Evolutionary conservation across 805 yeast genomes (phyloP), one percentile per base, ranked within the genome.

Genomic region (Nakazawaea wyomingensis): DNA sequence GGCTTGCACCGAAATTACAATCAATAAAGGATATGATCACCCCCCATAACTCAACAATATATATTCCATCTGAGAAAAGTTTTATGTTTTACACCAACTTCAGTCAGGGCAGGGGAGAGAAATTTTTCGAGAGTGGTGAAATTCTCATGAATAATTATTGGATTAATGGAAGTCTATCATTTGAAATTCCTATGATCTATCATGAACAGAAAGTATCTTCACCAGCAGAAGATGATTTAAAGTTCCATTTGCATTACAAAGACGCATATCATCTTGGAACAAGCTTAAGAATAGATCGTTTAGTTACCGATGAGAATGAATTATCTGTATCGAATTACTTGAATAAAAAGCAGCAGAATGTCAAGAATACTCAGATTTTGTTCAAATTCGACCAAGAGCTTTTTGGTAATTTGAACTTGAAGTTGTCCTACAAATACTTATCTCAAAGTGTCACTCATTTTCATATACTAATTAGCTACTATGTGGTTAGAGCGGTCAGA

Each of bases 31-130:
- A 24, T 1, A 20, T 50, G 16, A 39, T 56, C 28, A 30, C 40
- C 22, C 48, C 55, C 3, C 48, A 51, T 35, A 51, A 50, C 37
- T 46, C 53, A 4, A 38, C 60, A 3, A 54, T 59, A 9, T 54
- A 41, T 39, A 45, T 54, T 14, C 32, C 29, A n/a, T 5, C 3
- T 3, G 49, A 49, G 34, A 48, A 54, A 3, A 56, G 59, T 33
- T 60, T 60, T 35, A 29, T 54, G 1, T 71, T 69, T 41, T 68
- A 67, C 45, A 67, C 74, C 0, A 63, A 64, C 42, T 71, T 71
- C 48, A 54, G 58, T 19, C 55, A 50, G 17, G 76, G 76, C 7
- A 62, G 64, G 44, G 76, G 75, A 0, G 28, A 45, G 1, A 43
- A 39, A 11, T 69, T 60, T 45, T 54, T 42, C 30, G 51, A 57